These are phyloP conservation scores for Pythium sukuiense DNA, from an alignment of 352 stramenopile species.

Conservation along the genomic window DNA sequence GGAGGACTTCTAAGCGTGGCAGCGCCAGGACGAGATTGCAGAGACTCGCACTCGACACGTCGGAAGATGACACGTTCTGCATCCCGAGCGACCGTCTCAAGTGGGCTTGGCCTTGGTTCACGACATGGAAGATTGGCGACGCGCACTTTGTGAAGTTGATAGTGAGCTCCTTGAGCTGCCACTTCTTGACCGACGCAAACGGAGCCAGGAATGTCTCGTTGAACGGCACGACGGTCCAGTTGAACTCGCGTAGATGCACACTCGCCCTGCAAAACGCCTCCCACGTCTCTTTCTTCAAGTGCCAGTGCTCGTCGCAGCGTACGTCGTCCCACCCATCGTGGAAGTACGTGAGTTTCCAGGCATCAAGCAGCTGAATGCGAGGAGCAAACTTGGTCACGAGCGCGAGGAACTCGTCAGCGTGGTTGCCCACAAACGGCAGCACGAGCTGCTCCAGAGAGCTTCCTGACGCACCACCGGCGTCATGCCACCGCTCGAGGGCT, in stretches of 20 bases:
- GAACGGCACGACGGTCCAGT: constrained; percentile 56
- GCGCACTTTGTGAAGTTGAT: constrained; percentile 23
- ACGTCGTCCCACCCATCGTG: constrained; percentile 47
- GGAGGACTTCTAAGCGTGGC: constrained; percentile 14
- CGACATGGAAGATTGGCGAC: constrained; percentile 11
- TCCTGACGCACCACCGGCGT: constrained; percentile 27
- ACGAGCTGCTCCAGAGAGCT: constrained; percentile 44
- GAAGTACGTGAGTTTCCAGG: constrained; percentile 57
- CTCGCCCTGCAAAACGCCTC: constrained; percentile 42
- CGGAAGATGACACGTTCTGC: background rate
- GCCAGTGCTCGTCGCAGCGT: constrained; percentile 55
- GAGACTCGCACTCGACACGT: constrained; percentile 16
- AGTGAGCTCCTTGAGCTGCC: constrained; percentile 28
- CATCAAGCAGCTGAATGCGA: constrained; percentile 54
- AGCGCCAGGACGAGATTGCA: constrained; percentile 18
- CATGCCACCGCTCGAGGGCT: constrained; percentile 44
- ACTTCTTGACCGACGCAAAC: constrained; percentile 45
- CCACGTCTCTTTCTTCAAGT: constrained; percentile 40
- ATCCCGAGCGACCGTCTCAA: constrained; percentile 14
- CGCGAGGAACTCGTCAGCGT: constrained; percentile 42
- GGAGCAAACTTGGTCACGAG: constrained; percentile 44
- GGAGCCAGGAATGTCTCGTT: constrained; percentile 46
- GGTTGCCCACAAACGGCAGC: constrained; percentile 34
- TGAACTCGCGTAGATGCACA: constrained; percentile 49
- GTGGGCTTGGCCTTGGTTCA: constrained; percentile 16